Base-by-base conservation (phyloP, 495 filamentous ascomycete species). In the Durotheca rogersii region DNA sequence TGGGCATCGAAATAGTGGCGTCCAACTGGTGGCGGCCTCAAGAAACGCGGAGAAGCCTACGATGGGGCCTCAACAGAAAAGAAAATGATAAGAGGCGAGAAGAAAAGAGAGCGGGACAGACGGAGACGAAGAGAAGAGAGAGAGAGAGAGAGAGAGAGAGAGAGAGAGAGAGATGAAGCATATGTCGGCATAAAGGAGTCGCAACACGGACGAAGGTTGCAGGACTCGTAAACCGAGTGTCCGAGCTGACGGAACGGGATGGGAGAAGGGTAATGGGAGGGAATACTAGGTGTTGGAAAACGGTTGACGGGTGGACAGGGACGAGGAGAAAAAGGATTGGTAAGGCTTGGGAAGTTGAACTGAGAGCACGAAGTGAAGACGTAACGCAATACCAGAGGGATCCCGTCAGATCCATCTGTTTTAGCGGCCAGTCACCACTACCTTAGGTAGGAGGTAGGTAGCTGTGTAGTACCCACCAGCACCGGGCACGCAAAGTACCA, bases 151-250 rank as follows among this genome's bases (percentile, higher is more conserved):
- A n/a, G n/a, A n/a, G n/a, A n/a, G n/a, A n/a, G n/a, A n/a, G n/a
- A n/a, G n/a, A n/a, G n/a, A n/a, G n/a, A n/a, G n/a, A 36, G 23
- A 38, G 32, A 43, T 47, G 42, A 36, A 58, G 33, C 52, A 58
- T 53, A 58, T 48, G 53, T 48, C 45, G 39, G 40, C 29, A 27
- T 27, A 58, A 53, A 49, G 44, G 44, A 58, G 44, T 35, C 39
- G 43, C 44, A 41, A 58, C 38, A 25, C 47, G 48, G 34, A 15
- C 32, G 27, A 58, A 35, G 44, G 33, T 48, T 45, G 27, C 39
- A 52, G 29, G 43, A 29, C 39, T 52, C 23, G 6, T 41, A 44
- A 29, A 50, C 34, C 47, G 41, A 30, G 23, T 14, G 34, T 44
- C 47, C 40, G 43, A 21, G 18, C 41, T 23, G 45, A 58, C 49